Evolutionary conservation across 2,329 filamentous ascomycete genomes (phyloP).

Genomic region (Thielaviopsis punctulata): DNA sequence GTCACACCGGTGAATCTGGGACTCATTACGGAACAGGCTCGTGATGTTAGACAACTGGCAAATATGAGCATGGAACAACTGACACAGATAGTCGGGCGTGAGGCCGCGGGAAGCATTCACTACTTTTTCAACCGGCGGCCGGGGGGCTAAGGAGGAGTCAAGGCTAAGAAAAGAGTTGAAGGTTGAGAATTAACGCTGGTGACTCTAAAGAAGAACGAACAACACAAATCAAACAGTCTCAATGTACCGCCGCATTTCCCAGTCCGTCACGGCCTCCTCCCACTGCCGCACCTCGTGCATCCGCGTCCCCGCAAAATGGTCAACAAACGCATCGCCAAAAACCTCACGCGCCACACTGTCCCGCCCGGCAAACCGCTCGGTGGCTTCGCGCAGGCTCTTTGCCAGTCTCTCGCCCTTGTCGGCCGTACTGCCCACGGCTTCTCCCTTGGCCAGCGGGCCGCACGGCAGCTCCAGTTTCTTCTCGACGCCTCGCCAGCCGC

Average conservation of each 20-base stretch:
- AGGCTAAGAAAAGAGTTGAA: no score
- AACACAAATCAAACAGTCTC: slow-evolving; percentile 41
- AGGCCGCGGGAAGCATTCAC: slow-evolving; percentile 58
- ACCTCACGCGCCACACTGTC: slow-evolving; percentile 84
- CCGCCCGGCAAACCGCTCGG: slow-evolving; percentile 54
- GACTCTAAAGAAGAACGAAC: no score
- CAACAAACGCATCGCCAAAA: slow-evolving; percentile 87
- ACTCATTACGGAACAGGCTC: slow-evolving; percentile 52
- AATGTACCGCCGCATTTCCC: slow-evolving; percentile 67
- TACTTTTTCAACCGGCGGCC: slow-evolving; percentile 60
- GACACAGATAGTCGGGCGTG: slow-evolving; percentile 55
- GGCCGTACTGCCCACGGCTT: slow-evolving; percentile 54
- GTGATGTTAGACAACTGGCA: slow-evolving; percentile 65
- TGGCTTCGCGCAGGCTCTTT: slow-evolving; percentile 73
- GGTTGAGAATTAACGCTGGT: no score
- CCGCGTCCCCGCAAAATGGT: slow-evolving; percentile 82
- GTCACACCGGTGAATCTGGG: slow-evolving; percentile 64
- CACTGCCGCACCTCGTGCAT: slow-evolving; percentile 81
- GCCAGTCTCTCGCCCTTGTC: slow-evolving; percentile 67
- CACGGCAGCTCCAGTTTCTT: slow-evolving; percentile 74
- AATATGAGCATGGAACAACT: slow-evolving; percentile 69
- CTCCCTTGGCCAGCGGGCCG: slow-evolving; percentile 68
- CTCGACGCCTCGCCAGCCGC: slow-evolving; percentile 83
- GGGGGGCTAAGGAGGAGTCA: no score
- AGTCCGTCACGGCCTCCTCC: slow-evolving; percentile 95